A percentile compares a stretch with the other conserved stretches of the same genome.
phyloP scores from a whole-genome alignment of 306 rosid genomes.

The Lagenaria siceraria region DNA sequence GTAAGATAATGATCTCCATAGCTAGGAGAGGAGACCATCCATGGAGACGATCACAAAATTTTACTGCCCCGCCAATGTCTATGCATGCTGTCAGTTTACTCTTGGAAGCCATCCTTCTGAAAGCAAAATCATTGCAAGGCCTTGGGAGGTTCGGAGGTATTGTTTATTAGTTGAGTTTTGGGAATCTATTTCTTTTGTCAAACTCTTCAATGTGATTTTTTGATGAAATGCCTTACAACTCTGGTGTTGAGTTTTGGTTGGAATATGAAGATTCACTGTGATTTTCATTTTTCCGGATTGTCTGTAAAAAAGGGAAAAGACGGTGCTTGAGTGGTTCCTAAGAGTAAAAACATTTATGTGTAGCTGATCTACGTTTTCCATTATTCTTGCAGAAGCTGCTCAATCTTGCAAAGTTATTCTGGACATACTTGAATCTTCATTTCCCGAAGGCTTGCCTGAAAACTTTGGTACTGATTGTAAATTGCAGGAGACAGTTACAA shows the following conservation, averaged over 20 bases:
- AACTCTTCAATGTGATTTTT: background rate
- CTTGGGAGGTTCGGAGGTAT: constrained; percentile 76
- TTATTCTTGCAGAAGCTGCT: constrained; percentile 81
- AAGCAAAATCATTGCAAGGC: constrained; percentile 65
- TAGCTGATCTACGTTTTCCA: constrained; percentile 20
- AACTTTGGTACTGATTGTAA: constrained; percentile 61
- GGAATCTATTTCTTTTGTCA: background rate
- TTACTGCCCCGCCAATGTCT: constrained; percentile 45
- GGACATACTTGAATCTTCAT: constrained; percentile 77
- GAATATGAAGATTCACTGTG: background rate
- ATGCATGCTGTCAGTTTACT: constrained; percentile 62
- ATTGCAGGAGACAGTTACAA: constrained; percentile 74
- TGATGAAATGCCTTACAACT: background rate
- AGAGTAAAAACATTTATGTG: constrained; percentile 2
- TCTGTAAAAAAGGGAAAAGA: background rate
- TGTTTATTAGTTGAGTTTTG: background rate
- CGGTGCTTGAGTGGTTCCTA: background rate
- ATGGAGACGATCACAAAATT: constrained; percentile 42
- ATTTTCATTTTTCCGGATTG: background rate
- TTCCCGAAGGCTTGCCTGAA: constrained; percentile 79
- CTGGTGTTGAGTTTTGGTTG: background rate
- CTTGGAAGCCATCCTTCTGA: constrained; percentile 71
- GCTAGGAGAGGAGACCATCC: constrained; percentile 36
- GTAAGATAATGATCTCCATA: constrained; percentile 60
- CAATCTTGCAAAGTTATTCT: constrained; percentile 72